phyloP scores from a whole-genome alignment of 2,329 filamentous ascomycete species.

The Metarhizium anisopliae region DNA sequence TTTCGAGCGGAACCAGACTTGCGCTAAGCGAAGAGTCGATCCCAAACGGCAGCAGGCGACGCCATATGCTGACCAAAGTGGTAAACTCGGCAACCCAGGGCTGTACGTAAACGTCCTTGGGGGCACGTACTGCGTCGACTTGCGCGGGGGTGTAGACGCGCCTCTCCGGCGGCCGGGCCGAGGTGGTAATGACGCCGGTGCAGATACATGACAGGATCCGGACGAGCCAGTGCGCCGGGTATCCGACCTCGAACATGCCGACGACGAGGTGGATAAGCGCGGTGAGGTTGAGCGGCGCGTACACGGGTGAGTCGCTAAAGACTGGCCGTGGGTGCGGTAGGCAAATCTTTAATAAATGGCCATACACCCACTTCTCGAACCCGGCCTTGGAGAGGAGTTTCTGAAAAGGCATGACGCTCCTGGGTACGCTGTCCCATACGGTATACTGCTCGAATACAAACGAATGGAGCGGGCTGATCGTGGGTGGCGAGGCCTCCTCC shows the following conservation, averaged over 20 bases:
- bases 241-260: conserved; percentile 14
- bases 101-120: background rate
- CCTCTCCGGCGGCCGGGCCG: conserved; percentile 12
- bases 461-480: background rate
- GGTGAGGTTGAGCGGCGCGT: conserved; percentile 17
- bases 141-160: conserved; percentile 4
- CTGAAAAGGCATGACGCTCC: background rate
- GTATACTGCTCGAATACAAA: conserved; percentile 13
- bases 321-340: conserved; percentile 12
- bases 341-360: conserved; percentile 16
- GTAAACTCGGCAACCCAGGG: background rate
- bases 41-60: background rate
- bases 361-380: conserved; percentile 16
- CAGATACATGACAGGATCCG: conserved; percentile 10
- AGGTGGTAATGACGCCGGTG: conserved; percentile 11
- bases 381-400: conserved; percentile 10
- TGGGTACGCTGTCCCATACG: conserved; percentile 6
- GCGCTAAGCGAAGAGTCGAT: background rate
- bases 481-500: background rate
- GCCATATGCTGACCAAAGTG: background rate
- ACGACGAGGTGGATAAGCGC: conserved; percentile 12
- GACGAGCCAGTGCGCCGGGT: conserved; percentile 19
- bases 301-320: conserved; percentile 8
- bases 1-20: background rate
- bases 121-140: background rate